Base-by-base conservation (phyloP, 768 basidiomycete species). In the Hypholoma sublateritium region DNA sequence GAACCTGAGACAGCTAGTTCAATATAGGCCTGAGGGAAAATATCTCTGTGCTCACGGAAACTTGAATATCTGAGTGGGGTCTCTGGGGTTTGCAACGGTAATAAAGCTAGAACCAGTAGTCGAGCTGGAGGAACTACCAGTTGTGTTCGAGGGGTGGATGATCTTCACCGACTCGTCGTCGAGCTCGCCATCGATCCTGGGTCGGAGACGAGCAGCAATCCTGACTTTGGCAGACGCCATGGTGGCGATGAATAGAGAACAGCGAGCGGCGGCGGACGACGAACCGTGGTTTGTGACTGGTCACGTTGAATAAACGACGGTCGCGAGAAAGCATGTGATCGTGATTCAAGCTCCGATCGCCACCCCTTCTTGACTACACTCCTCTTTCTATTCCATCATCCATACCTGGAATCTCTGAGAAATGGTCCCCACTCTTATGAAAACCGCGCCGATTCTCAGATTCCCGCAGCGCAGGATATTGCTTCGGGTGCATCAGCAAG, bases 131-230 rank as follows among this genome's bases (percentile, higher is more conserved):
- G 70, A 71, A 51, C 68, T 70, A 47, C 60, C 65, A 9, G 65
- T 66, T 47, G 69, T 64, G 58, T 74, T 70, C 4, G 77, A 68
- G 4, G 69, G 61, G 50, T 80, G 81, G 47, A 77, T 71, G 42
- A 89, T 77, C 55, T 78, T 74, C 53, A 91, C 73, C 16, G 80
- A 79, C 47, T 81, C 77, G 66, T 91, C 89, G 54, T 83, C 81
- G 25, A 83, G 64, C 66, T 91, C 89, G 56, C 77, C 78, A 2
- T 76, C 66, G 11, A 91, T 75, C n/a, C 79, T 72, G 0, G 89
- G 89, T 8, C 89, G 78, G 25, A 91, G 78, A 22, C 89, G 84
- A 22, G 88, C 88, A 0, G 85, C 82, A 59, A 91, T 89, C 71
- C 81, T 84, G 67, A 91, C 82, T 67, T 81, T 88, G 64, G 71